Conservation (phyloP, 176 grass and related monocot genomes). For the Triticum timopheevii region DNA sequence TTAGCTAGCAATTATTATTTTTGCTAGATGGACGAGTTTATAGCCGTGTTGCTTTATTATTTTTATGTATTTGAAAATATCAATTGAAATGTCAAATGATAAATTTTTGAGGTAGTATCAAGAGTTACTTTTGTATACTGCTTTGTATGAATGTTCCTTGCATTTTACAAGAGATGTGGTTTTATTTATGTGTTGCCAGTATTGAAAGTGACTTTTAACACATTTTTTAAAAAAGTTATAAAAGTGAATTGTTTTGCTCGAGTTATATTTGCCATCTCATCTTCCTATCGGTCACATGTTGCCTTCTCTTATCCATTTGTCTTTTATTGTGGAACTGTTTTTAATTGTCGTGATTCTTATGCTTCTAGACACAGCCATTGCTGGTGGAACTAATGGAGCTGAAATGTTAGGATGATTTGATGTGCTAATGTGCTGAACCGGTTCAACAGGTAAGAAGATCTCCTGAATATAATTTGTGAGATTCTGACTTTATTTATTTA, state of each 20-base stretch:
- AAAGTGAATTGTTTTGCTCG: neutral
- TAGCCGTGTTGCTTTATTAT: too few species aligned
- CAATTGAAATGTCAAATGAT: too few species aligned
- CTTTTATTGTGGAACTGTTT: neutral
- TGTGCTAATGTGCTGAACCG: neutral
- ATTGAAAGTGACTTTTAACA: neutral
- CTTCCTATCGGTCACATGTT: neutral
- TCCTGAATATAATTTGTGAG: too few species aligned
- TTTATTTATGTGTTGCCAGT: neutral
- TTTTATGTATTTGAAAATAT: too few species aligned
- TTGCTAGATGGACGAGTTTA: too few species aligned
- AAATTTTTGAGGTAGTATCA: too few species aligned
- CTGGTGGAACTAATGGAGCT: neutral
- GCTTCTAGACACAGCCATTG: neutral
- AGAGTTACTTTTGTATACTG: too few species aligned
- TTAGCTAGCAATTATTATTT: too few species aligned
- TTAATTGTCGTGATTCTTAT: neutral
- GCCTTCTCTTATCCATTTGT: neutral
- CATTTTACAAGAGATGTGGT: neutral
- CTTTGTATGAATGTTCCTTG: neutral
- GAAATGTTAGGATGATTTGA: neutral
- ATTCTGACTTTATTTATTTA: too few species aligned
- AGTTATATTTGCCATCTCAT: neutral
- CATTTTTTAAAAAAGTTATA: neutral
- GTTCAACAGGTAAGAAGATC: too few species aligned